phyloP scores from a whole-genome alignment of 139 green algal genomes.

The Closterium sp. region DNA sequence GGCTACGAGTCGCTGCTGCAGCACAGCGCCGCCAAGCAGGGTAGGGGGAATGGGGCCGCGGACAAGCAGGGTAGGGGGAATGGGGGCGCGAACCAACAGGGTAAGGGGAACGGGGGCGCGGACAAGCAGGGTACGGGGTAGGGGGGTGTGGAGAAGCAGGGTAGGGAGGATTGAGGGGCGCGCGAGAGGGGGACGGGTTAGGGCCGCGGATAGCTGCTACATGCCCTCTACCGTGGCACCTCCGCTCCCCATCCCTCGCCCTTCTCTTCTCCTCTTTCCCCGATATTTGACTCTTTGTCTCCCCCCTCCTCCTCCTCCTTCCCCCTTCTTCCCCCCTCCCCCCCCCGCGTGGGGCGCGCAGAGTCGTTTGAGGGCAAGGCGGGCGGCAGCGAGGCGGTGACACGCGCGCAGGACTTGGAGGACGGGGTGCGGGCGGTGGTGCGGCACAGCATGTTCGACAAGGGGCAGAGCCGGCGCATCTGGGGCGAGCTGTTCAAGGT shows the following conservation, averaged over 20 bases:
- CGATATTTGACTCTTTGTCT: background rate
- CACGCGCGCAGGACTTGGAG: background rate
- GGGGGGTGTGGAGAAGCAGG: background rate
- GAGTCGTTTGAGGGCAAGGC: slow-evolving; percentile 21
- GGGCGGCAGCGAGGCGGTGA: background rate
- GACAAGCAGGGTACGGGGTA: background rate
- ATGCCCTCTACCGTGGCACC: no score
- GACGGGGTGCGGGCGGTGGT: slow-evolving; percentile 36
- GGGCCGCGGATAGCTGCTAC: background rate
- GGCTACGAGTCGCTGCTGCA: slow-evolving; percentile 56
- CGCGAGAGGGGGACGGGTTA: background rate
- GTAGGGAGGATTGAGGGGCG: background rate
- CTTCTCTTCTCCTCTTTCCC: background rate
- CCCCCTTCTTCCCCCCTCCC: background rate
- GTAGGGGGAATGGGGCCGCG: background rate
- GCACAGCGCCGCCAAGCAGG: background rate
- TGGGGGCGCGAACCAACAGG: no score
- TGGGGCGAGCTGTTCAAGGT: slow-evolving; percentile 99
- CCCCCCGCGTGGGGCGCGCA: slow-evolving; percentile 48
- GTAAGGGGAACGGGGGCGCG: no score
- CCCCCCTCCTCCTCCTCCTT: background rate
- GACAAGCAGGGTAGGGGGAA: no score
- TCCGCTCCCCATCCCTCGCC: background rate
- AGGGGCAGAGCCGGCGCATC: slow-evolving; percentile 95
- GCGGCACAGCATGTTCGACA: slow-evolving; percentile 76